Evolutionary conservation across 2,329 filamentous ascomycete species (phyloP).

Genomic region (Xylaria sp.): DNA sequence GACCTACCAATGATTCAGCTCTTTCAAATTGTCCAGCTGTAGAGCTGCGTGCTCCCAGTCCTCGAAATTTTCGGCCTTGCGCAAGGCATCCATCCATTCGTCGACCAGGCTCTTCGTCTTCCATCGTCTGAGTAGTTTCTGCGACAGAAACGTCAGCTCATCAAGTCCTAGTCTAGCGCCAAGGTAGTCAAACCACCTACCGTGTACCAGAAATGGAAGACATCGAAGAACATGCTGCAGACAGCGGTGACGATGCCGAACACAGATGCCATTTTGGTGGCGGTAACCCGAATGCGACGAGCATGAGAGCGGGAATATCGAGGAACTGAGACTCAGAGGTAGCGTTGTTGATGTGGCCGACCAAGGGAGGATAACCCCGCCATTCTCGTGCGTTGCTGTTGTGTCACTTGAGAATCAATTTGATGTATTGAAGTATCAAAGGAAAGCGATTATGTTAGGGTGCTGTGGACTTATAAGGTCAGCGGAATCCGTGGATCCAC

Average conservation of each 20-base stretch:
- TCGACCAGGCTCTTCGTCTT: conserved; percentile 71
- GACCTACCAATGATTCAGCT: conserved; percentile 79
- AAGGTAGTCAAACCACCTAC: conserved; percentile 53
- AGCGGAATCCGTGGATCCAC: neutral
- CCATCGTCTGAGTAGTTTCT: conserved; percentile 78
- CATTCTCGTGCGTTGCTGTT: conserved; percentile 18
- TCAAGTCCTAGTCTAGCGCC: neutral
- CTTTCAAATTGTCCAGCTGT: conserved; percentile 83
- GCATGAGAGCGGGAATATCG: conserved; percentile 28
- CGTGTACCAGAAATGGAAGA: conserved; percentile 71
- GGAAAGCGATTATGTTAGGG: neutral
- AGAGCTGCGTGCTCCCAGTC: conserved; percentile 89
- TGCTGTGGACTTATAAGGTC: neutral
- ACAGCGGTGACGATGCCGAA: conserved; percentile 58
- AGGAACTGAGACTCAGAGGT: conserved; percentile 4
- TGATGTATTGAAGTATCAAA: neutral
- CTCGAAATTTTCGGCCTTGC: conserved; percentile 76
- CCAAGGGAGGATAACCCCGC: conserved; percentile 24
- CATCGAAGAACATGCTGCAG: conserved; percentile 70
- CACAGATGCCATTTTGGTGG: conserved; percentile 43
- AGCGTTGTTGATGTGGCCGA: conserved; percentile 9
- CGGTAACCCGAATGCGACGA: conserved; percentile 33
- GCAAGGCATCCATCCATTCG: conserved; percentile 73
- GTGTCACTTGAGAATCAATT: conserved; percentile 4
- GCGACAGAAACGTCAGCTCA: conserved; percentile 31